Percentiles rank a stretch among this genome's conserved stretches.
Conservation (phyloP, 345 rosid genomes). For the Sonneratia caseolaris region DNA sequence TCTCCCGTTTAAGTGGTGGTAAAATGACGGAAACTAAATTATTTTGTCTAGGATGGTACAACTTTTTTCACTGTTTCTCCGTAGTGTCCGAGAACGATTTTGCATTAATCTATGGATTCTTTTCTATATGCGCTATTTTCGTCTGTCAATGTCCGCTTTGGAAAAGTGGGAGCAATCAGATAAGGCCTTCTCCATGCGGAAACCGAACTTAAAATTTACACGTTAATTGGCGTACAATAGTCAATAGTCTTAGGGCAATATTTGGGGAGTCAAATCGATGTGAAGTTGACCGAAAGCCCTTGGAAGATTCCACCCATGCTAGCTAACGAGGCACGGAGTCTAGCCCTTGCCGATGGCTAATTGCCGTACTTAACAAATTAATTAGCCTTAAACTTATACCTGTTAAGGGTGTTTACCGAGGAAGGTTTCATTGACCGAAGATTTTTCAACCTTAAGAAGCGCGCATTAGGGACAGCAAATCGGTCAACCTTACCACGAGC, state of each 20-base stretch:
- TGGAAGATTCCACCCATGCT: neutral
- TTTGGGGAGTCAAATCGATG: constrained; percentile 2
- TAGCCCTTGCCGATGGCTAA: neutral
- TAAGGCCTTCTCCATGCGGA: neutral
- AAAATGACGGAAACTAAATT: too few relatives aligned
- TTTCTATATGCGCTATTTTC: neutral
- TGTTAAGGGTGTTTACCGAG: neutral
- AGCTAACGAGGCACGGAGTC: neutral
- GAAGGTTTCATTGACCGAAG: neutral
- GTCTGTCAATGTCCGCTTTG: neutral
- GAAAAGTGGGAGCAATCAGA: neutral
- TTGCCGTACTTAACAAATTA: neutral
- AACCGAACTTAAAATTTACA: too few relatives aligned
- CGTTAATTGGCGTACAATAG: too few relatives aligned
- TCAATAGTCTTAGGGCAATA: neutral
- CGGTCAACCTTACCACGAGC: neutral
- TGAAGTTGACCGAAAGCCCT: constrained; percentile 4
- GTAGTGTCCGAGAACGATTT: too few relatives aligned
- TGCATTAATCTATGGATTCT: neutral
- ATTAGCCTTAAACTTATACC: neutral
- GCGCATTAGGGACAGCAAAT: too few relatives aligned
- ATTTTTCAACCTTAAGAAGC: too few relatives aligned
- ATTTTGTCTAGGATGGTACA: too few relatives aligned
- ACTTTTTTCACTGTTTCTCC: too few relatives aligned
- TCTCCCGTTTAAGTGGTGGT: too few relatives aligned